A percentile compares a stretch with the other conserved stretches of the same genome.
These are phyloP conservation scores for Leucosporidium creatinivorum DNA, from an alignment of 768 basidiomycete species.

Conservation along the genomic window DNA sequence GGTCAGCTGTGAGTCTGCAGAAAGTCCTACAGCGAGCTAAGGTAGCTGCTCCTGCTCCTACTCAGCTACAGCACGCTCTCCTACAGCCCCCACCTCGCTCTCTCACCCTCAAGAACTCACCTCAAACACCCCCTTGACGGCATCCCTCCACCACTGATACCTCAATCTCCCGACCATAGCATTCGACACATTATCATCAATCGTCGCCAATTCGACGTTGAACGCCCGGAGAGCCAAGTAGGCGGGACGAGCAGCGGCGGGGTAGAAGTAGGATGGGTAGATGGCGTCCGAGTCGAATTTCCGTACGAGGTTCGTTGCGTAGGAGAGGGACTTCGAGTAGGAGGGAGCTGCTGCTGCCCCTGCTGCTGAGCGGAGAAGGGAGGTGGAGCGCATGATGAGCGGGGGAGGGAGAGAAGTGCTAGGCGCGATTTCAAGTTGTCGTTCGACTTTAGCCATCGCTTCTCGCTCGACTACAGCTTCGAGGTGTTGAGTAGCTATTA, in stretches of 20 bases:
- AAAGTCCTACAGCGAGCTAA: not conserved
- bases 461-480: too few relatives aligned
- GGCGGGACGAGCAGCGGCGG: constrained; percentile 22
- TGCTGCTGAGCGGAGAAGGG: not conserved
- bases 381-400: not conserved
- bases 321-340: constrained; percentile 6
- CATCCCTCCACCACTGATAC: constrained; percentile 37
- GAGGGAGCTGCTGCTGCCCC: not conserved
- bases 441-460: too few relatives aligned
- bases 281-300: constrained; percentile 20
- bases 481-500: too few relatives aligned
- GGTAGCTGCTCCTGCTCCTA: not conserved
- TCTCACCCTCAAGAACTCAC: constrained; percentile 13
- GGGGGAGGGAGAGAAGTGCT: not conserved
- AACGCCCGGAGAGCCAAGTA: constrained; percentile 33
- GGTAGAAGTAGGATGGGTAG: constrained; percentile 34
- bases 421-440: too few relatives aligned
- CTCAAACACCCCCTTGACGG: constrained; percentile 26
- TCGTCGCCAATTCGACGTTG: constrained; percentile 33
- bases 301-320: constrained; percentile 10
- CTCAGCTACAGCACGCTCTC: not conserved
- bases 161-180: constrained; percentile 32
- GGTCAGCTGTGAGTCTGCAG: not conserved
- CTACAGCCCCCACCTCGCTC: too few relatives aligned
- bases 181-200: constrained; percentile 33